Evolutionary conservation across 1,284 basidiomycete genomes (phyloP).

Genomic region (Neolentinus lepideus): DNA sequence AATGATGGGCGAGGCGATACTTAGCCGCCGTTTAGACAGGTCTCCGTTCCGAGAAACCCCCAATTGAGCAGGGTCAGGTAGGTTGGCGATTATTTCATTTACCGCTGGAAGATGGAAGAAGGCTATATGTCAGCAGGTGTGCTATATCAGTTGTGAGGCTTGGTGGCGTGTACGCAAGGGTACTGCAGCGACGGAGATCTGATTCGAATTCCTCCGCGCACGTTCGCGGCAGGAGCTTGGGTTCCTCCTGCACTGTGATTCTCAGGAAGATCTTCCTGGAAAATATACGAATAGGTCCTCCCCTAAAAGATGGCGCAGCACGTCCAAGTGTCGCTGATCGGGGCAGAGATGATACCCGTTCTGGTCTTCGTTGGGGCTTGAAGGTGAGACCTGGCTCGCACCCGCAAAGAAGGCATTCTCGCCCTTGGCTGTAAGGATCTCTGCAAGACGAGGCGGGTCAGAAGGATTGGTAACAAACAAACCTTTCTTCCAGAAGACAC

Average conservation of each 20-base stretch:
- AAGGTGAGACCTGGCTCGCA: constrained; percentile 2
- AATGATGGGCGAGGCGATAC: not conserved
- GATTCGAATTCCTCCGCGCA: not conserved
- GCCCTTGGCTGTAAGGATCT: too few species aligned
- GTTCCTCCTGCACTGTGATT: too few species aligned
- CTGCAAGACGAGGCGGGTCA: too few species aligned
- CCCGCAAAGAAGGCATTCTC: too few species aligned
- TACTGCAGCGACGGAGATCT: not conserved
- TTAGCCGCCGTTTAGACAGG: not conserved
- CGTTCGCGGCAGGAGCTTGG: not conserved
- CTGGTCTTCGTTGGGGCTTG: too few species aligned
- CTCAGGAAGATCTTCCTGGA: too few species aligned
- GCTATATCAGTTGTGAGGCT: not conserved
- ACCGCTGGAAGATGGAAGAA: not conserved
- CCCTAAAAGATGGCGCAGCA: not conserved
- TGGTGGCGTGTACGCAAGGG: not conserved
- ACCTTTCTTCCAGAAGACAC: too few species aligned
- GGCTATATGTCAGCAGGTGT: not conserved
- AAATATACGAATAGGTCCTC: not conserved
- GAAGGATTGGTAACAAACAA: too few species aligned
- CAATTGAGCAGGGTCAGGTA: too few species aligned
- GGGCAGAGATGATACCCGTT: too few species aligned
- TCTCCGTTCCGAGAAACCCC: too few species aligned
- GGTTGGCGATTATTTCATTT: not conserved
- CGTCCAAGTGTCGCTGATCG: too few species aligned